Base-by-base conservation (phyloP, 2,329 filamentous ascomycete species). In the Allantophomopsis lycopodina region DNA sequence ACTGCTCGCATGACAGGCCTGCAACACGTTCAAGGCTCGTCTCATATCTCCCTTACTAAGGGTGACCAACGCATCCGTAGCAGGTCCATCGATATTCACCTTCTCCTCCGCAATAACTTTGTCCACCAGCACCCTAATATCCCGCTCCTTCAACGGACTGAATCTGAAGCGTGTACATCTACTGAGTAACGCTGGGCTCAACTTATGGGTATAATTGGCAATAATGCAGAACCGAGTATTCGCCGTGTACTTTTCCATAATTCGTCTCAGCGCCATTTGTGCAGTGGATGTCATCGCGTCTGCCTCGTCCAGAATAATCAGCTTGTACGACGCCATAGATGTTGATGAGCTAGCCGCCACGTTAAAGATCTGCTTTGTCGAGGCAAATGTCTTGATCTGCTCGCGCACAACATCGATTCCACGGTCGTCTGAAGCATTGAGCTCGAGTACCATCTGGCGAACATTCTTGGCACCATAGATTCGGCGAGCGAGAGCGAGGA, bases 241-340 rank as follows among this genome's bases (percentile, higher is more conserved):
- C 44, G 84, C 84, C 1, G 91, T 98, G 65, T 98, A 98, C 64
- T 94, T 94, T 58, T 98, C 91, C 91, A 98, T 98, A 55, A 98
- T 96, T 36, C 91, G 71, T 45, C 91, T 76, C 40, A 98, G 68
- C 0, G 91, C 91, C 89, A 98, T 98, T 62, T 98, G 91, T 5
- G 91, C 91, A 1, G 89, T 93, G 40, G 85, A 83, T n/a, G 91
- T 98, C 91, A 98, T 98, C 40, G 91, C 91, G 59, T 98, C 91
- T n/a, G 91, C 91, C 66, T 98, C 91, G 60, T 98, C 91, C 4
- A 98, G 75, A 40, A 98, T 85, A 56, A 98, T 96, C 50, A 98
- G 76, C 66, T 98, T 98, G 68, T 83, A 98, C 3, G 74, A 74
- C 0, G 83, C 85, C 18, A 89, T 62, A 5, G 63, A 62, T 5